Base-by-base conservation (phyloP, 2,329 filamentous ascomycete species). In the Sporothrix inflata region DNA sequence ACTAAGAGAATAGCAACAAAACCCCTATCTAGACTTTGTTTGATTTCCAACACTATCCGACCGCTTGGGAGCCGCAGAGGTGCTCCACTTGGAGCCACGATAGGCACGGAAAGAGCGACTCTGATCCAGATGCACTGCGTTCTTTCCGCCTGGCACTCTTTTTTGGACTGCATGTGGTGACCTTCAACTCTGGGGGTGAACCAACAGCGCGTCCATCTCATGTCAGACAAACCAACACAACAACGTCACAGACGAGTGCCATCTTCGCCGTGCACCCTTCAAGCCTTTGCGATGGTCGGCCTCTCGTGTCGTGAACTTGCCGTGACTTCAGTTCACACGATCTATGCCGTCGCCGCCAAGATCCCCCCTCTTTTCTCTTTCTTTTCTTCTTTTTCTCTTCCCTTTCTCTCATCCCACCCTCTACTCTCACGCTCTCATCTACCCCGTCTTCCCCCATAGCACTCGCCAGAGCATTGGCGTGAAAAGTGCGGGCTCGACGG, bases 401-500 rank as follows among this genome's bases (percentile, higher is more conserved):
- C 42, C 1, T 49, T 27, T 3, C 38, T 38, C 27, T 42, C 47
- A 42, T 45, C 38, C 34, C 6, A 30, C 30, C 66, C n/a, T 47
- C 53, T 30, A 21, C n/a, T 69, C 11, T 21, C 16, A 1, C 8
- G 6, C 16, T 24, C 19, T 3, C 19, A 40, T 42, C 27, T 70
- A 24, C 21, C 51, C 40, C 51, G 40, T 61, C 51, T 45, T 42
- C 11, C 34, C 16, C 34, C 66, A 69, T 42, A 42, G n/a, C 47
- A 51, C 21, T 27, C 47, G 45, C 45, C 68, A 30, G 55, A 61
- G 68, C 68, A 70, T 61, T 16, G 57, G 8, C 4, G 1, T 65
- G 19, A 21, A 30, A 65, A 65, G 45, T 65, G 69, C 69, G 55
- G 69, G 19, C 40, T 42, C 27, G 27, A 60, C 69, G 57, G 69